Conservation (phyloP, 306 rosid species). For the Heteromeles arbutifolia region DNA sequence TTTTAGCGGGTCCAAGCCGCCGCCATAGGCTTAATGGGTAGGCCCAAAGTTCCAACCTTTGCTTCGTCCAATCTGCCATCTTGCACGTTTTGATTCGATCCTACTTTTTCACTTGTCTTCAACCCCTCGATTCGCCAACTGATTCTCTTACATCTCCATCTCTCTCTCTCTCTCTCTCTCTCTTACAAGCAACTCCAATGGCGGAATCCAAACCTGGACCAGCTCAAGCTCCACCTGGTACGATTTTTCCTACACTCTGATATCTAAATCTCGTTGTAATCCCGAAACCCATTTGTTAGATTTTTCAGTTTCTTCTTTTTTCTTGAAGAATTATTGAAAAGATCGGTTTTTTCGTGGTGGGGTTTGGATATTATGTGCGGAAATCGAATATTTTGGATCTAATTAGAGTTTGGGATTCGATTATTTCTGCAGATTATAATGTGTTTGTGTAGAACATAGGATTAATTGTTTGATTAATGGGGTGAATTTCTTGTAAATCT, state of each 20-base stretch:
- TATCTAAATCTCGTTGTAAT: background rate
- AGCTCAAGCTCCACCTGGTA: slow-evolving; percentile 10
- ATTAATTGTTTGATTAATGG: background rate
- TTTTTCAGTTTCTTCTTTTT: background rate
- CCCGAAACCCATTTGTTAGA: background rate
- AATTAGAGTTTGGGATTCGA: background rate
- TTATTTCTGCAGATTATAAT: background rate
- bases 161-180: background rate
- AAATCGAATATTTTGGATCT: background rate
- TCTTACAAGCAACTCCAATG: slow-evolving; percentile 1
- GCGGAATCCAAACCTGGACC: slow-evolving; percentile 7
- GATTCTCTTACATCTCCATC: background rate
- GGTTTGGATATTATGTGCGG: background rate
- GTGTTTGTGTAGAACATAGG: background rate
- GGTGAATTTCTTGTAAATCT: background rate
- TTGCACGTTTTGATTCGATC: background rate
- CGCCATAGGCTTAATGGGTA: background rate
- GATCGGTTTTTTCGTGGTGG: background rate
- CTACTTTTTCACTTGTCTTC: background rate
- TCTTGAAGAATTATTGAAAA: background rate
- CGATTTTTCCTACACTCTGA: background rate
- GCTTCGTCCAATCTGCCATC: background rate
- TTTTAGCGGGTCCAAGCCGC: background rate
- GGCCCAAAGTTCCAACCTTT: background rate
- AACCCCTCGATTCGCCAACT: background rate